Conservation (phyloP, 2,329 filamentous ascomycete genomes). For the Penicillium aurantiogriseum region DNA sequence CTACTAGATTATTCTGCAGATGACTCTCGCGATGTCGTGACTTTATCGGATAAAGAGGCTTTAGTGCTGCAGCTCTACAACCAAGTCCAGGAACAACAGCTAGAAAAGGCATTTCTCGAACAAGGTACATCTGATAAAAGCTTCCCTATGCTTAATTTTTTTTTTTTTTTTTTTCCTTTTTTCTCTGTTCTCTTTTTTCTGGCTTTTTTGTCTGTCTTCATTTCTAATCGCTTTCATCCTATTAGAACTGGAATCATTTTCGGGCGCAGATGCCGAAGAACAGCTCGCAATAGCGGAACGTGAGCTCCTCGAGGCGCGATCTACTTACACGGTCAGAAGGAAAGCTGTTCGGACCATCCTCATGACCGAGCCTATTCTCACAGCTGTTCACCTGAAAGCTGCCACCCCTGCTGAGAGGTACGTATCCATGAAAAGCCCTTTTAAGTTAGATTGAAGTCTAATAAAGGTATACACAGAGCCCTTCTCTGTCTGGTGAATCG, state of each 20-base stretch:
- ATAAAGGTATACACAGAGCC: slow-evolving; percentile 51
- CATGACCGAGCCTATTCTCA: slow-evolving; percentile 71
- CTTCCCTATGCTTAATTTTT: slow-evolving; percentile 2
- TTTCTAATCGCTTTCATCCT: slow-evolving; percentile 3
- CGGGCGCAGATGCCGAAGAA: slow-evolving; percentile 53
- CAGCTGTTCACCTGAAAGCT: slow-evolving; percentile 69
- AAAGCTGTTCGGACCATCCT: slow-evolving; percentile 68
- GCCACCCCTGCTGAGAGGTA: slow-evolving; percentile 69
- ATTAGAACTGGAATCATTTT: slow-evolving; percentile 37
- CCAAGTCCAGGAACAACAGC: slow-evolving; percentile 65
- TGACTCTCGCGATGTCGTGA: slow-evolving; percentile 48
- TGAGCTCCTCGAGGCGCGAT: slow-evolving; percentile 67
- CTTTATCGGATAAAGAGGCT: slow-evolving; percentile 65
- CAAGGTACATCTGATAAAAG: slow-evolving; percentile 32
- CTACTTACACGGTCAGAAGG: slow-evolving; percentile 67
- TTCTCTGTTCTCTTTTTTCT: not conserved
- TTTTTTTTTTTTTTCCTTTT: not conserved
- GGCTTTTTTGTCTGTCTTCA: not conserved
- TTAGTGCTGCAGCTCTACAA: slow-evolving; percentile 69
- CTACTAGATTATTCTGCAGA: slow-evolving; percentile 46
- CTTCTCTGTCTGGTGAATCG: slow-evolving; percentile 65
- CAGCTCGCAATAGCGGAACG: slow-evolving; percentile 57
- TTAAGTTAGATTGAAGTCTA: slow-evolving; percentile 5
- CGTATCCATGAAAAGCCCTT: slow-evolving; percentile 12
- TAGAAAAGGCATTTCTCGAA: slow-evolving; percentile 68